Evolutionary conservation across 148 eudicot genomes (phyloP), one percentile per base, ranked within the genome.

Genomic region (Dianthus caryophyllus): DNA sequence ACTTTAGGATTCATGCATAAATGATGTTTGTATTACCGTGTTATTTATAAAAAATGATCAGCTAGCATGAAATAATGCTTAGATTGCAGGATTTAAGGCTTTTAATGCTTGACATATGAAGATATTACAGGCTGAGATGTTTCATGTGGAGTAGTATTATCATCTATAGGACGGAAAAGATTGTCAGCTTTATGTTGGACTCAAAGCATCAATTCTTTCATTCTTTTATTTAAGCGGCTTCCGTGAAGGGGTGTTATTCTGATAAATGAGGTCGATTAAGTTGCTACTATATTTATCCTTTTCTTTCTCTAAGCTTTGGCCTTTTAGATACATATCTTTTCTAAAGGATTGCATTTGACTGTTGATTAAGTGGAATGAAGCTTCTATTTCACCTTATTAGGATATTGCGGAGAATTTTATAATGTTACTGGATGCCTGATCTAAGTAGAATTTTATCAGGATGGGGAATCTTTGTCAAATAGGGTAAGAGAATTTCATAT

Each of bases 401-500:
- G 64, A 64, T 55, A 48, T 46, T 48, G 7, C 38, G 7, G 38
- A 33, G 38, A 2, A 18, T 70, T 43, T 57, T 16, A 44, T 30
- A 15, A 44, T 70, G 29, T 56, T 16, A 56, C 20, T 62, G 48
- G 73, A 55, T 68, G 64, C 58, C 64, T 68, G 63, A 69, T 75
- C 64, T 54, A 62, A 33, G 31, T 68, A 65, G 65, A 65, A 48
- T 47, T 25, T 43, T 75, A 64, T 75, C 70, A 64, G 25, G 78
- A 75, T 69, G 65, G 64, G 65, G 74, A 75, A 69, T 75, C 65
- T 63, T 67, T 69, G 65, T 69, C 60, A 69, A 57, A 48, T 56
- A 55, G 55, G 78, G 65, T 46, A 69, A 20, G 33, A 48, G 66
- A 69, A 75, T 69, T 64, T 75, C 60, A 75, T 75, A 75, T 69